Evolutionary conservation across 352 stramenopile genomes (phyloP).

Genomic region (Elongisporangium undulatum): DNA sequence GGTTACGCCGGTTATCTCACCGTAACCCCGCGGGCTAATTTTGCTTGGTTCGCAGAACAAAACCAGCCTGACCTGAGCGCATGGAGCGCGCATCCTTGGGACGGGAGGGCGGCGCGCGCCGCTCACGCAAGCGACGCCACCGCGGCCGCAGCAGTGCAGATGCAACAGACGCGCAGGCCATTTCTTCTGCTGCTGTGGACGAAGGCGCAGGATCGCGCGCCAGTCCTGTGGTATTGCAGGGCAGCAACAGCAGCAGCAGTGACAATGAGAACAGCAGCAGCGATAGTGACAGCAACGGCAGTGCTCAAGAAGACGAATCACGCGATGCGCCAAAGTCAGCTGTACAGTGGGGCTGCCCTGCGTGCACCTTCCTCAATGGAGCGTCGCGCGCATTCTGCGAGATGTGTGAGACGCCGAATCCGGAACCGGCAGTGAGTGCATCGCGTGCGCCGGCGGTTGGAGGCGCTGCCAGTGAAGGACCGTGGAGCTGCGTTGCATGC

Average conservation of each 20-base stretch:
- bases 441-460: neutral
- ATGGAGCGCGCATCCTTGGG: neutral
- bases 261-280: constrained; percentile 4
- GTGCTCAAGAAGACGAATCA: constrained; percentile 2
- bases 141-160: neutral
- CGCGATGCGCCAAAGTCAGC: constrained; percentile 1
- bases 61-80: neutral
- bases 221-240: neutral
- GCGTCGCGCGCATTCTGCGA: constrained; percentile 54
- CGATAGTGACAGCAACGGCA: constrained; percentile 4
- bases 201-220: neutral
- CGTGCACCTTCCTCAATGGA: constrained; percentile 75
- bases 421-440: constrained; percentile 15
- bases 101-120: neutral
- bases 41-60: neutral
- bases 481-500: constrained; percentile 67
- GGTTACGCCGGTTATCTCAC: neutral
- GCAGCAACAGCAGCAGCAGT: constrained; percentile 22
- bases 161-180: neutral
- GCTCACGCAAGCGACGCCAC: neutral
- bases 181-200: neutral
- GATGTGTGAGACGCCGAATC: constrained; percentile 71
- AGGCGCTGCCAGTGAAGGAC: constrained; percentile 9
- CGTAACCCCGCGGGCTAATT: neutral
- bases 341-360: constrained; percentile 51